Evolutionary conservation across 768 basidiomycete genomes (phyloP), one percentile per base, ranked within the genome.

Genomic region (Strobilomyces echinocephalus): DNA sequence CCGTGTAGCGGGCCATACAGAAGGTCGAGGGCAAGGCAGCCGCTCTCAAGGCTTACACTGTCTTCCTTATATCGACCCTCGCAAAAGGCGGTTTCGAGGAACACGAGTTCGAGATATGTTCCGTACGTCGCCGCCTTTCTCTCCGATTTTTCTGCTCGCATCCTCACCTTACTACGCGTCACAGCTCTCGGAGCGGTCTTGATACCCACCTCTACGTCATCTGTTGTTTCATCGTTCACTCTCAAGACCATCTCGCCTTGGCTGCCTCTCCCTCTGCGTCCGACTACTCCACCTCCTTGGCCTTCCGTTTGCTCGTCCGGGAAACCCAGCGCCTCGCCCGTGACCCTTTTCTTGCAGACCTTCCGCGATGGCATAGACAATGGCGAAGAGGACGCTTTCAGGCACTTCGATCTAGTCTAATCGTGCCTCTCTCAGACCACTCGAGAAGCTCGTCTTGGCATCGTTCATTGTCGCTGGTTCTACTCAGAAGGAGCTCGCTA

Each of bases 181-280:
- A 46, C 72, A 98, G 95, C 83, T 98, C 64, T 91, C 92, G 59
- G 94, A 97, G 69, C 80, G 94, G 95, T 53, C 80, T 93, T 63
- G 95, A 97, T 73, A 97, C 94, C 53, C 97, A 97, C 74, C 82
- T 92, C 58, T 95, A 99, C 73, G 97, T 97, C 76, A 91, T 99
- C 61, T 91, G 95, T 57, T 88, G 95, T 58, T 87, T 97, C 72
- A 91, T 97, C 67, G 83, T 88, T 49, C 89, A 92, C 61, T 91
- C 91, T 20, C 86, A 89, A 72, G 75, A 81, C 47, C 81, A 89
- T 55, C 79, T 88, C 40, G 68, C 80, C 20, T 76, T 83, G 21
- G 72, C 80, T 31, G 74, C 79, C 49, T 75, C 80, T n/a, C 78
- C 83, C 24, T 74, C 87, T 47, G 74, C 81, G 1, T 85, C 85